Conservation (phyloP, 1,284 basidiomycete genomes). For the Vanrija sp. region DNA sequence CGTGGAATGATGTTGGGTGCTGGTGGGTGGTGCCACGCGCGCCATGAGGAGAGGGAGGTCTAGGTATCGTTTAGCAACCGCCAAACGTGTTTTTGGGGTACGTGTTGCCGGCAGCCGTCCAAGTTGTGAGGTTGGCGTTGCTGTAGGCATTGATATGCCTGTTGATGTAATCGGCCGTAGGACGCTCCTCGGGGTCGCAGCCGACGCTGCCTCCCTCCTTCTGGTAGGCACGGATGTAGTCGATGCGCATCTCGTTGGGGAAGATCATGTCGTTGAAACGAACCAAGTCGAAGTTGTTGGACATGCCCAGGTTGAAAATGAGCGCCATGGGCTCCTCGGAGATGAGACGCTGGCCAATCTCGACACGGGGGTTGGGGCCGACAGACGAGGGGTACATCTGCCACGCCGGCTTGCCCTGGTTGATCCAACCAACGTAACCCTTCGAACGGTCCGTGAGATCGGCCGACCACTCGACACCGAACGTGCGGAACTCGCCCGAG, state of each 20-base stretch:
- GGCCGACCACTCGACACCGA: constrained; percentile 68
- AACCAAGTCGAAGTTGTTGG: constrained; percentile 50
- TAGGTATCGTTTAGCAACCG: not conserved
- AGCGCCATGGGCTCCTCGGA: constrained; percentile 67
- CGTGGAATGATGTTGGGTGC: too few relatives aligned
- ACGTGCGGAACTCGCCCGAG: constrained; percentile 43
- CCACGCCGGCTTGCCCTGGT: constrained; percentile 55
- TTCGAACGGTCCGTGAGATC: constrained; percentile 56
- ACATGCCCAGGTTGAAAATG: constrained; percentile 49
- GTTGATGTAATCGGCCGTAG: constrained; percentile 45
- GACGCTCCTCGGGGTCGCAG: constrained; percentile 45
- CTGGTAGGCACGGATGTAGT: constrained; percentile 54
- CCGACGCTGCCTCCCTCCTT: constrained; percentile 36
- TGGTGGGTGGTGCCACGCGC: not conserved
- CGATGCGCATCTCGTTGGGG: constrained; percentile 49
- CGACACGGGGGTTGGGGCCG: constrained; percentile 54
- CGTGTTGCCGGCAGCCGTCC: constrained; percentile 30
- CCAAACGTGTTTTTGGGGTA: constrained; percentile 44
- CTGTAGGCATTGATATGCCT: constrained; percentile 35
- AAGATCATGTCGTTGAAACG: constrained; percentile 46
- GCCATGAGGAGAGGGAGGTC: not conserved
- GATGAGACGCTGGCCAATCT: constrained; percentile 64
- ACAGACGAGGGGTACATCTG: constrained; percentile 58
- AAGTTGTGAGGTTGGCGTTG: constrained; percentile 49
- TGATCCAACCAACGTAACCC: constrained; percentile 65